Evolutionary conservation across 2,329 filamentous ascomycete species (phyloP), one percentile per base, ranked within the genome.

Genomic region (Phyllosticta citribraziliensis): DNA sequence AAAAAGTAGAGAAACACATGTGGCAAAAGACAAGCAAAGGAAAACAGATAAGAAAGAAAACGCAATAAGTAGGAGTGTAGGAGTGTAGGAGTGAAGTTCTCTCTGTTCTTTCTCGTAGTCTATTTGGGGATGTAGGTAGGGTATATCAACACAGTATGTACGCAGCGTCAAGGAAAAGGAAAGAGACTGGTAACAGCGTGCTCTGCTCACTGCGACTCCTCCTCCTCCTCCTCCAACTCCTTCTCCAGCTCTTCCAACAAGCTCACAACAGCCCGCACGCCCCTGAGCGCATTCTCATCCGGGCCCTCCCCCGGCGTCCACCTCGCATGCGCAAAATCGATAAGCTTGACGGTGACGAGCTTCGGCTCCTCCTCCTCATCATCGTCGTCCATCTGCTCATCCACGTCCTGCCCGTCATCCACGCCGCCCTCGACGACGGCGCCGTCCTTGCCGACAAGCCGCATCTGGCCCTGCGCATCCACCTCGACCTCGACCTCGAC

Each of bases 261-360:
- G 63, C 80, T 79, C 57, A 83, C 79, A 47, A 93, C 77, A 70
- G 82, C 93, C 70, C 85, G 80, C 64, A 97, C 84, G 0, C 92
- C 92, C 40, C 78, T 78, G 33, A 97, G 78, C 14, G 83, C 78
- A 70, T 97, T 97, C 75, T 96, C 87, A 72, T 99, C 94, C 0
- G 88, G 87, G 0, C 93, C 93, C 68, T 88, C 76, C 1, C 91
- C 90, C 0, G 89, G 88, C 1, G 85, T 88, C 86, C 88, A 97
- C 56, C 80, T 77, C 11, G 94, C 94, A 74, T 99, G 94, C 1
- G 94, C 94, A 80, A 99, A 99, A 73, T 99, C 94, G 67, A 99
- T 99, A 65, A 99, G 80, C 70, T 93, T 94, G 56, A 97, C 80
- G 12, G 85, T 82, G 68, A 88, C 90, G 52, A 96, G 83, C 67